These are phyloP conservation scores for Alternaria novae-zelandiae DNA, from an alignment of 2,329 filamentous ascomycete species.

Conservation along the genomic window DNA sequence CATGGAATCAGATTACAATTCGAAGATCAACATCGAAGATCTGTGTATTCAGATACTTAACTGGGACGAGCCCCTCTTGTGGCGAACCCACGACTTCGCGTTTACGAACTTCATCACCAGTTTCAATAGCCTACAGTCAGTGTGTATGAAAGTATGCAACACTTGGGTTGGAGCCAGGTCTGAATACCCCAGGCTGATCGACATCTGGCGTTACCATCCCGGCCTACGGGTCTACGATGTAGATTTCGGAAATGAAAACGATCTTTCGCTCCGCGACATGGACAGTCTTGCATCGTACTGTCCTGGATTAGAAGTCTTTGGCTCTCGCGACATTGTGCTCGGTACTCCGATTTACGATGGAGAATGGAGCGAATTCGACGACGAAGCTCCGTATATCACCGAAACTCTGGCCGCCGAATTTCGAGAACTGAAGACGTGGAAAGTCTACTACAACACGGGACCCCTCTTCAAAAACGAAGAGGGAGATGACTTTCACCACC, in stretches of 20 bases:
- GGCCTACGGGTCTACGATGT: background rate
- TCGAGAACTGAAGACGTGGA: background rate
- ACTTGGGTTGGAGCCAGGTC: background rate
- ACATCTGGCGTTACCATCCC: background rate
- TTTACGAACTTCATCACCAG: background rate
- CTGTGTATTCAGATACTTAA: background rate
- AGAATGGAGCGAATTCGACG: background rate
- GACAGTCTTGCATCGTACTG: background rate
- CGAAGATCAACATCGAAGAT: background rate
- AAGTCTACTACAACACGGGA: background rate
- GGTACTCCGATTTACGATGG: background rate
- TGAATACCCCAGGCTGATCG: background rate
- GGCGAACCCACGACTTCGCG: background rate
- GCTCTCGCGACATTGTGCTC: background rate
- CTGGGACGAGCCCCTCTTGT: background rate
- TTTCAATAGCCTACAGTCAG: background rate
- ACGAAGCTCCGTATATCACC: background rate
- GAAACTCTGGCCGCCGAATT: background rate
- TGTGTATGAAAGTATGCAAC: background rate
- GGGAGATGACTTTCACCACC: background rate
- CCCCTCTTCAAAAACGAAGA: background rate
- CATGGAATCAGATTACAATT: background rate
- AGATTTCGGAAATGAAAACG: background rate
- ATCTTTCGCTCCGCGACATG: background rate
- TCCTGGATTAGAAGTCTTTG: background rate